These are phyloP conservation scores for Rosa multiflora DNA, from an alignment of 306 rosid species.

Conservation along the genomic window DNA sequence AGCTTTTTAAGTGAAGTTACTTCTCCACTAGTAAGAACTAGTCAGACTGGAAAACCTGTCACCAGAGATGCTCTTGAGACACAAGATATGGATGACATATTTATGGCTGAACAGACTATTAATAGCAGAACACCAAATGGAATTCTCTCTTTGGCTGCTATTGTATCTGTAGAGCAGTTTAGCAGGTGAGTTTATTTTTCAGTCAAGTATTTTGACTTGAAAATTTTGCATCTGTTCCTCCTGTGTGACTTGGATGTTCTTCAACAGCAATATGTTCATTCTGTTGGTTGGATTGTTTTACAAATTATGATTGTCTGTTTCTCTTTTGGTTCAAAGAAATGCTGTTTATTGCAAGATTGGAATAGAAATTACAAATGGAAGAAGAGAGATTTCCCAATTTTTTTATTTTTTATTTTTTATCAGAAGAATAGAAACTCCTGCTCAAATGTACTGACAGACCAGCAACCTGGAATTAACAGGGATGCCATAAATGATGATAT, in stretches of 20 bases:
- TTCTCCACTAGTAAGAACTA: constrained; percentile 61
- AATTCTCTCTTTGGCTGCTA: constrained; percentile 76
- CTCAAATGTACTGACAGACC: not conserved
- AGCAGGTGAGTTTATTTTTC: constrained; percentile 70
- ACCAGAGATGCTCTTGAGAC: constrained; percentile 39
- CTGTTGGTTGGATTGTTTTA: not conserved
- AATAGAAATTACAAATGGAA: not conserved
- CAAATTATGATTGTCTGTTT: not conserved
- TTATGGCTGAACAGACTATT: constrained; percentile 72
- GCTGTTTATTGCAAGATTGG: not conserved
- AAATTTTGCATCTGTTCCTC: not conserved
- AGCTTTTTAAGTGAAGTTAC: constrained; percentile 75
- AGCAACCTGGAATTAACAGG: not conserved
- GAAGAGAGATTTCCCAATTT: not conserved
- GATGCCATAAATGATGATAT: not conserved
- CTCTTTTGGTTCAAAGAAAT: not conserved
- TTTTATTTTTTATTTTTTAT: not conserved
- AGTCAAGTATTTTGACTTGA: constrained; percentile 1
- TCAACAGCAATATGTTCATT: not conserved
- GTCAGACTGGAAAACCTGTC: constrained; percentile 56
- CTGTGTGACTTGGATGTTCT: not conserved
- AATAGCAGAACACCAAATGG: constrained; percentile 68
- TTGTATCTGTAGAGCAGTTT: constrained; percentile 87
- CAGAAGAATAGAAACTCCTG: not conserved
- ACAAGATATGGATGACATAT: constrained; percentile 62